A percentile compares a stretch with the other conserved stretches of the same genome.
Conservation (phyloP, 176 grass and related monocot genomes). For the Triticum turgidum region DNA sequence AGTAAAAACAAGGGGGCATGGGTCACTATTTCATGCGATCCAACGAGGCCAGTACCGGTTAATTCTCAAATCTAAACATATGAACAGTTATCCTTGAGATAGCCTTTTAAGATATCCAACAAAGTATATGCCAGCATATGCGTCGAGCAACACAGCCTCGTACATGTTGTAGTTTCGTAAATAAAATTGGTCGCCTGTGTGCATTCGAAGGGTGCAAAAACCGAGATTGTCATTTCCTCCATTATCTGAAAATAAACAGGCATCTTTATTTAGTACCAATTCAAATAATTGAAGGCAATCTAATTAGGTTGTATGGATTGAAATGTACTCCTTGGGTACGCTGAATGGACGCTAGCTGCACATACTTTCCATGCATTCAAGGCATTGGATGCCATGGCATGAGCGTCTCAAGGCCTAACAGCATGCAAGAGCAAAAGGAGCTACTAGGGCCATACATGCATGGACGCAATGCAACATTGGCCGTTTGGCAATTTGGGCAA, state of each 20-base stretch:
- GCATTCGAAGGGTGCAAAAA: too few relatives aligned
- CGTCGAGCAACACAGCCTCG: too few relatives aligned
- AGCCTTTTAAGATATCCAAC: too few relatives aligned
- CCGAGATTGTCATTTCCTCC: too few relatives aligned
- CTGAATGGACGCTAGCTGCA: background rate
- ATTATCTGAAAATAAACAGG: background rate
- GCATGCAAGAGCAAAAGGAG: background rate
- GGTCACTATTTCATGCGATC: too few relatives aligned
- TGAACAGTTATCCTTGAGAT: too few relatives aligned
- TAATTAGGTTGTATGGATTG: background rate
- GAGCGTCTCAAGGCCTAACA: background rate
- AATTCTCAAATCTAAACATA: too few relatives aligned
- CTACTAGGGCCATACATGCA: constrained; percentile 10
- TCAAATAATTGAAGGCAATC: background rate
- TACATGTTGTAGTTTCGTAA: too few relatives aligned
- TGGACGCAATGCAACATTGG: constrained; percentile 13
- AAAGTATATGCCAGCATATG: too few relatives aligned
- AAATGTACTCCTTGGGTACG: background rate
- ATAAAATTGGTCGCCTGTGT: too few relatives aligned
- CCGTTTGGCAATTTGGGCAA: constrained; percentile 17
- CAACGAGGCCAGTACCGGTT: too few relatives aligned
- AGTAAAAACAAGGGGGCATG: too few relatives aligned
- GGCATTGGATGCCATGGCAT: background rate
- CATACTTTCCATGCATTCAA: constrained; percentile 15
- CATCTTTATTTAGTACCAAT: background rate